Conservation (phyloP, 176 grass and related monocot genomes). For the Oryza longistaminata region DNA sequence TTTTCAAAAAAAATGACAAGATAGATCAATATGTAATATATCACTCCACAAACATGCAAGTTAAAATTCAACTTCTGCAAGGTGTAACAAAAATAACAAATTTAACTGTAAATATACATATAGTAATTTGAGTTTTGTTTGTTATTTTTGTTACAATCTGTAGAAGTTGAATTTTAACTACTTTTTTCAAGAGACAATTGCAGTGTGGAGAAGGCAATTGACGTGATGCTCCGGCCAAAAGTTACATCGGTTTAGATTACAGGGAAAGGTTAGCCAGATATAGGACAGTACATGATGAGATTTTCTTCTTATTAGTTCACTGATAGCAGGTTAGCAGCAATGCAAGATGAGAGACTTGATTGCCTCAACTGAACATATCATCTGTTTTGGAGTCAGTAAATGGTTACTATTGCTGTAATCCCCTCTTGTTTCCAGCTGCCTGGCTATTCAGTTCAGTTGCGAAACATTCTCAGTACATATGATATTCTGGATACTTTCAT, state of each 20-base stretch:
- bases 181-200: slow-evolving; percentile 20
- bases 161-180: no score
- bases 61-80: no score
- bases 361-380: slow-evolving; percentile 20
- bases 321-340: slow-evolving; percentile 35
- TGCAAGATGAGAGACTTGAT: not conserved
- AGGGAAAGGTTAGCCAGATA: slow-evolving; percentile 42
- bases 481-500: not conserved
- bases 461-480: slow-evolving; percentile 40
- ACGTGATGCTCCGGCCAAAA: slow-evolving; percentile 40
- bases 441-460: slow-evolving; percentile 11
- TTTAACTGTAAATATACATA: no score
- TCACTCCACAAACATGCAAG: no score
- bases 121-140: no score
- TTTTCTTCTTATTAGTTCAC: slow-evolving; percentile 34
- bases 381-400: not conserved
- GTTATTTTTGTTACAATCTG: no score
- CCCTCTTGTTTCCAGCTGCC: slow-evolving; percentile 20
- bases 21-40: no score
- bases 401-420: slow-evolving; percentile 22
- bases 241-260: slow-evolving; percentile 50
- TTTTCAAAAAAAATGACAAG: no score
- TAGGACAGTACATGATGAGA: slow-evolving; percentile 44
- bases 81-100: no score
- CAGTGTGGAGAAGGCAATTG: slow-evolving; percentile 31